Base-by-base conservation (phyloP, 345 rosid genomes). In the Ceriops zippeliana region DNA sequence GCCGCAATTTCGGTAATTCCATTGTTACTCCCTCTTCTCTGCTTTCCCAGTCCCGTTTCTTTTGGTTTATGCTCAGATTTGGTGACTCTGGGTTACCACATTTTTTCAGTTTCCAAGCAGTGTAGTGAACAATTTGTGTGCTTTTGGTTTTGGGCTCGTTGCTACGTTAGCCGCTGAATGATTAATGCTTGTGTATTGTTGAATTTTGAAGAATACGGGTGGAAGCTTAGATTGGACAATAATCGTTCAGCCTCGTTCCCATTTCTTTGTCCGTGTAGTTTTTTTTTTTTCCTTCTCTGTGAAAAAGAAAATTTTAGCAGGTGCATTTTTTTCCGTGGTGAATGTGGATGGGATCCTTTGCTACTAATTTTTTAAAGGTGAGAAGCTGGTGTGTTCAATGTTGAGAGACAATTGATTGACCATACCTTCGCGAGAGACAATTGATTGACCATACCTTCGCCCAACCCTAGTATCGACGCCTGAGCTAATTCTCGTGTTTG, bases 1-100 rank as follows among this genome's bases (percentile, higher is more conserved):
- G 99, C 70, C 91, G 96, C 74, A 95, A 95, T 86, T 95, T 95
- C 61, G 99, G 99, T 95, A 82, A 79, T 73, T 42, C 65, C 68
- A 30, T 60, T 61, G 49, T 72, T 31, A 20, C 21, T 63, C 30
- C n/a, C 7, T 5, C 38, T 53, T 54, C 68, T 68, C 67, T 6
- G 38, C 3, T 64, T 67, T 53, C 37, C 7, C 53, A 63, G 68
- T 62, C 22, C 26, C 57, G 4, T 31, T 70, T 46, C 7, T 37
- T 62, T 62, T 10, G 61, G 30, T 54, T 65, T 38, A 61, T 69
- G 28, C 17, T 58, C 30, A 26, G 73, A 68, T 68, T 70, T 42
- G 59, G 49, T 63, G 74, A 15, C 42, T 22, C 42, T 22, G 20
- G 68, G 65, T 46, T 17, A 5, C 57, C 46, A 0, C 10, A 2